Evolutionary conservation across 2,329 filamentous ascomycete species (phyloP), one percentile per base, ranked within the genome.

Genomic region (Botrytis tulipae): DNA sequence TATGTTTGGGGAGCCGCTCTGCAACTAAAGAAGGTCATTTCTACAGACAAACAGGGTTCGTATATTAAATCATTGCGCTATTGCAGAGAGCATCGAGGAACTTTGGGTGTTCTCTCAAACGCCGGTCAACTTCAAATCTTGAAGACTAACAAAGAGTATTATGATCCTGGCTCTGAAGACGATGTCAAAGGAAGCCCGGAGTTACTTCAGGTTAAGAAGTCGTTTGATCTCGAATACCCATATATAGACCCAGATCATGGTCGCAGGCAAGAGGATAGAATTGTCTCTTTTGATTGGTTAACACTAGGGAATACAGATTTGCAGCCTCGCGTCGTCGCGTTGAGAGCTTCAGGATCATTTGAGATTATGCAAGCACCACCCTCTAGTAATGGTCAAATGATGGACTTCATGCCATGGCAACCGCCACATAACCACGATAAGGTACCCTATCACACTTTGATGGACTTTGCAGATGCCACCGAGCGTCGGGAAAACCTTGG

Each of bases 241-340:
- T 90, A 87, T 76, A 82, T 84, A 40, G 86, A 88, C 69, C 75
- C 78, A 37, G 74, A 77, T 82, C 83, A 46, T 83, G 85, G 76
- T 87, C 87, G 80, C 85, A 86, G 76, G 65, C 75, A 76, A 46
- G 79, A 82, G 63, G 87, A 91, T 72, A 86, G 88, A 32, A 90
- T 91, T 46, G 88, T 91, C 12, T 91, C 89, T 0, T 91, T 91
- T 79, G 90, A 92, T 79, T 92, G 90, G 89, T 83, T 91, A 16
- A 90, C 87, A 5, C 83, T 90, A 65, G 84, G 86, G 18, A 88
- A 87, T 5, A 83, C 87, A 5, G 84, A 85, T 22, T 78, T 90
- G 67, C 86, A 86, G 37, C 88, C 89, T 44, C 85, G 89, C n/a
- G 82, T 89, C 57, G 80, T 91, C 37, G 88, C 89, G 2, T 80